A percentile compares a stretch with the other conserved stretches of the same genome.
phyloP scores from a whole-genome alignment of 148 eudicot genomes.

The Spergularia bocconei region DNA sequence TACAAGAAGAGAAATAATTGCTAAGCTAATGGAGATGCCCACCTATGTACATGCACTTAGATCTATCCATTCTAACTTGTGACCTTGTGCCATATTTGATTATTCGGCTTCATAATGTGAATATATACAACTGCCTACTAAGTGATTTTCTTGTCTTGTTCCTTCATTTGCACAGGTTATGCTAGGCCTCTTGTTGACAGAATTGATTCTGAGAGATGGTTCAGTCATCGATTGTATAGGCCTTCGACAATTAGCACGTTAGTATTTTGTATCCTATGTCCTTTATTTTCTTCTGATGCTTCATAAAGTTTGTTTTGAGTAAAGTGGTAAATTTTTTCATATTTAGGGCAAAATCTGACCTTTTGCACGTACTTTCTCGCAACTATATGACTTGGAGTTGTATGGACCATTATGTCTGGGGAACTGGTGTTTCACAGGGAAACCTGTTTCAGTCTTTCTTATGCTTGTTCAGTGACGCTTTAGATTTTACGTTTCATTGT shows the following conservation, averaged over 20 bases:
- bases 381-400: background rate
- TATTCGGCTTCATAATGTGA: background rate
- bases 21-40: background rate
- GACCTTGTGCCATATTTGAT: constrained; percentile 1
- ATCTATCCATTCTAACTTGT: background rate
- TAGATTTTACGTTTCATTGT: background rate
- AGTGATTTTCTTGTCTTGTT: background rate
- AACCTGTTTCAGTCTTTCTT: background rate
- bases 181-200: constrained; percentile 93
- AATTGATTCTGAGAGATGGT: constrained; percentile 59
- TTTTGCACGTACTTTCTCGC: background rate
- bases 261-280: constrained; percentile 30
- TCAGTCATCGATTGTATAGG: constrained; percentile 70
- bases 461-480: background rate
- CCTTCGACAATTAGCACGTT: constrained; percentile 91
- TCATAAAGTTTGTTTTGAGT: constrained; percentile 3
- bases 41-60: background rate
- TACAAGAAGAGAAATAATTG: background rate
- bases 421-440: too few relatives aligned
- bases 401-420: background rate
- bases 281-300: background rate
- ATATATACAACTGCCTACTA: background rate
- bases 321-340: background rate
- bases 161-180: constrained; percentile 55
- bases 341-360: background rate